Base-by-base conservation (phyloP, 371 early-diverging fungal genomes). In the Phascolomyces articulosus region DNA sequence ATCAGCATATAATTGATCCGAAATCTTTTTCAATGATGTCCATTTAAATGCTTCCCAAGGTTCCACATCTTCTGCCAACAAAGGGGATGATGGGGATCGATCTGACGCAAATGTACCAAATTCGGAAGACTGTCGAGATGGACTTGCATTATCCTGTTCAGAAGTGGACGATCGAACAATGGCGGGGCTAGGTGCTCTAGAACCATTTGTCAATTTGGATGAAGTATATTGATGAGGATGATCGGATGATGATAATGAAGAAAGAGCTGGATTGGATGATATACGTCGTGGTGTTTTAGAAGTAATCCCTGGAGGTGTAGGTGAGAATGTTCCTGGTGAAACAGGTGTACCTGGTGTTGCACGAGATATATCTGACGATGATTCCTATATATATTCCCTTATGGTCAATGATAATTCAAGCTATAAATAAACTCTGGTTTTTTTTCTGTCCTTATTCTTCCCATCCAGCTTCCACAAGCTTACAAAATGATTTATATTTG, bases 1-100 rank as follows among this genome's bases (percentile, higher is more conserved):
- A 21, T 86, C 83, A 1, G 90, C 86, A 57, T 86, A 86, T 6
- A 93, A 68, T 23, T 89, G 86, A 38, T 89, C 84, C 8, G 91
- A 89, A 20, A 94, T 77, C 62, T 84, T 86, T 3, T 77, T 65
- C 23, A 94, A 70, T 1, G 87, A 85, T 3, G 89, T 89, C 94
- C 93, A 94, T 66, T 84, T 75, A 55, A 94, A 89, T 23, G 91
- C 85, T 63, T 92, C 91, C 83, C 85, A 85, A 20, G 87, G 82
- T 57, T 85, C 84, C 2, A 75, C 41, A 10, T 69, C 65, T 10
- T 61, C 68, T 44, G 9, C 53, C 31, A 65, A n/a, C 11, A 41
- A 53, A 26, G 71, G 69, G 16, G 71, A 40, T 10, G 68, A 62
- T 9, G 67, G 69, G 8, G 66, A 68, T 16, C 44, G 59, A 48